phyloP scores from a whole-genome alignment of 805 yeast genomes.

The Monosporozyma servazzii region DNA sequence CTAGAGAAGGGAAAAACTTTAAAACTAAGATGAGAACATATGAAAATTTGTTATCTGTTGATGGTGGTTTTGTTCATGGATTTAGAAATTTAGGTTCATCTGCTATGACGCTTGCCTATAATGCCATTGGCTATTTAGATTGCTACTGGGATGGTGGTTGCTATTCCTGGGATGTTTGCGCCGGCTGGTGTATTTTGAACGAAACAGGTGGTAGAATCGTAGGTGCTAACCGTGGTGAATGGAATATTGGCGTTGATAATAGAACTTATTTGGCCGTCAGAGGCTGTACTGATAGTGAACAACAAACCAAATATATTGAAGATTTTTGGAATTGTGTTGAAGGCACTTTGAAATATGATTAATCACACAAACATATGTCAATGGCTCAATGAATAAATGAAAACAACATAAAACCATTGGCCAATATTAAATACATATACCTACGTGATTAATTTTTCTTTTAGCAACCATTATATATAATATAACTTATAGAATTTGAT shows the following conservation, averaged over 20 bases:
- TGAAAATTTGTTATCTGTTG: slow-evolving; percentile 72
- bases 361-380: neutral
- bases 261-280: slow-evolving; percentile 49
- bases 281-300: slow-evolving; percentile 32
- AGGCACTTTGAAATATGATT: slow-evolving; percentile 39
- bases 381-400: neutral
- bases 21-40: slow-evolving; percentile 76
- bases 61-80: slow-evolving; percentile 84
- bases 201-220: slow-evolving; percentile 55
- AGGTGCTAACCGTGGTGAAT: slow-evolving; percentile 43
- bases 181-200: slow-evolving; percentile 53
- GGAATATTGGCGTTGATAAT: slow-evolving; percentile 43
- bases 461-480: neutral
- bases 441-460: neutral
- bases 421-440: neutral
- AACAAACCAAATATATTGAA: slow-evolving; percentile 38
- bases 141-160: slow-evolving; percentile 66
- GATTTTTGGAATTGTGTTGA: slow-evolving; percentile 45
- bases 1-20: slow-evolving; percentile 78
- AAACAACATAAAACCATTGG: neutral
- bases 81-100: slow-evolving; percentile 56
- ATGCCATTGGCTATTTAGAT: slow-evolving; percentile 52
- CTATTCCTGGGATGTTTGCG: slow-evolving; percentile 64
- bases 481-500: slow-evolving; percentile 1
- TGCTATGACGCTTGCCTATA: slow-evolving; percentile 51